These are phyloP conservation scores for Hypericum perforatum DNA, from an alignment of 345 rosid genomes.

Conservation along the genomic window DNA sequence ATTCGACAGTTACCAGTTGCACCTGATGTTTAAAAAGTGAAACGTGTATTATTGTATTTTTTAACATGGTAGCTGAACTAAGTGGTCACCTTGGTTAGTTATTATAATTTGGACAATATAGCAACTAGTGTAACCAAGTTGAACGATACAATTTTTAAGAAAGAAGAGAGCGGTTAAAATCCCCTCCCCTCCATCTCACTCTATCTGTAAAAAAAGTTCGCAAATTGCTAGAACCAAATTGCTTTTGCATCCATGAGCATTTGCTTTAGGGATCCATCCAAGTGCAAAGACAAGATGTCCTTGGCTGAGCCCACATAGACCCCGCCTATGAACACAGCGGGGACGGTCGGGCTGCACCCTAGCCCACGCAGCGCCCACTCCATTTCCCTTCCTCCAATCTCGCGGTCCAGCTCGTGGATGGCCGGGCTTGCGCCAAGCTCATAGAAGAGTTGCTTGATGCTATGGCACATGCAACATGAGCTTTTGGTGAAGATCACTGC, in stretches of 20 bases:
- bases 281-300: constrained; percentile 82
- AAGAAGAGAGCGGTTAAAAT: too few species aligned
- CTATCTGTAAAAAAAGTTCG: too few species aligned
- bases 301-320: constrained; percentile 76
- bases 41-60: too few species aligned
- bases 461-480: constrained; percentile 93
- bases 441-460: constrained; percentile 84
- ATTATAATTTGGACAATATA: too few species aligned
- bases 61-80: too few species aligned
- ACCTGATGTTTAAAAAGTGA: too few species aligned
- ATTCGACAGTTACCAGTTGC: too few species aligned
- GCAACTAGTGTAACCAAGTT: too few species aligned
- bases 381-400: constrained; percentile 68
- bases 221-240: constrained; percentile 28
- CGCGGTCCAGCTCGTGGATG: constrained; percentile 80
- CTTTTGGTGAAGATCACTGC: constrained; percentile 98
- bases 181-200: too few species aligned
- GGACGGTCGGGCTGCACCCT: constrained; percentile 74
- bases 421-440: constrained; percentile 97
- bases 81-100: too few species aligned
- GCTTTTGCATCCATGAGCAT: constrained; percentile 92
- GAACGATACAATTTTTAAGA: too few species aligned
- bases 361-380: constrained; percentile 57
- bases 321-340: constrained; percentile 95
- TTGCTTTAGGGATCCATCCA: constrained; percentile 83